Conservation (phyloP, 495 filamentous ascomycete species). For the Xylaria venustula region DNA sequence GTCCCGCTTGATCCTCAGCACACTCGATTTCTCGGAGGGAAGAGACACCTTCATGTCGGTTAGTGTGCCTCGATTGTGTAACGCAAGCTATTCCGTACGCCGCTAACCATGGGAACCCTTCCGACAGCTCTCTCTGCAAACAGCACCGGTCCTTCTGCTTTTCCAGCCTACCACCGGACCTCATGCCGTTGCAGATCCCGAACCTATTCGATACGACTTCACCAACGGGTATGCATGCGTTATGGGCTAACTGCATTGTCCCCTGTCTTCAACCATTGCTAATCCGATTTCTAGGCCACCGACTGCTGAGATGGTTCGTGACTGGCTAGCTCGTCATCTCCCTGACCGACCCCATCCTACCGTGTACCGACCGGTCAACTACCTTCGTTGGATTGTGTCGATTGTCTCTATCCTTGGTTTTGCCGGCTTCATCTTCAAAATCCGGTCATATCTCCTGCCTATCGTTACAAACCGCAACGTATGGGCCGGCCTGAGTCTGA, state of each 20-base stretch:
- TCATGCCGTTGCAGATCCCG: conserved; percentile 64
- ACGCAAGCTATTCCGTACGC: background rate
- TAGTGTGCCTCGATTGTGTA: conserved; percentile 11
- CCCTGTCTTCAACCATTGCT: background rate
- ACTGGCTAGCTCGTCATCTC: conserved; percentile 77
- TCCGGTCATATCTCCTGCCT: conserved; percentile 82
- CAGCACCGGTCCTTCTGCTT: conserved; percentile 83
- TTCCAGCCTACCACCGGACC: conserved; percentile 90
- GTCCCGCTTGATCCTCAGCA: conserved; percentile 74
- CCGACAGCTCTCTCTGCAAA: conserved; percentile 85
- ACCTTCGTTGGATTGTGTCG: conserved; percentile 66
- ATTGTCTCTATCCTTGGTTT: conserved; percentile 66
- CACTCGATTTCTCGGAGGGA: conserved; percentile 85
- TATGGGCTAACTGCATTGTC: background rate
- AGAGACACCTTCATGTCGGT: conserved; percentile 88
- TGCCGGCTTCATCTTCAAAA: conserved; percentile 66
- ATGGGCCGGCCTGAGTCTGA: conserved; percentile 88
- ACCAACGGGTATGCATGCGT: conserved; percentile 62
- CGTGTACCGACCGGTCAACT: conserved; percentile 85
- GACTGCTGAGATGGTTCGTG: conserved; percentile 72
- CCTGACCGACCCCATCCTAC: conserved; percentile 70
- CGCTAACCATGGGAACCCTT: conserved; percentile 11
- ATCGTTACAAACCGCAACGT: conserved; percentile 85
- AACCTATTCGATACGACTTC: conserved; percentile 85
- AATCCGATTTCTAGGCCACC: conserved; percentile 53